Percentiles rank a stretch among this genome's conserved stretches.
These are phyloP conservation scores for Kurtzmaniella fragi DNA, from an alignment of 805 yeast species.

Conservation along the genomic window DNA sequence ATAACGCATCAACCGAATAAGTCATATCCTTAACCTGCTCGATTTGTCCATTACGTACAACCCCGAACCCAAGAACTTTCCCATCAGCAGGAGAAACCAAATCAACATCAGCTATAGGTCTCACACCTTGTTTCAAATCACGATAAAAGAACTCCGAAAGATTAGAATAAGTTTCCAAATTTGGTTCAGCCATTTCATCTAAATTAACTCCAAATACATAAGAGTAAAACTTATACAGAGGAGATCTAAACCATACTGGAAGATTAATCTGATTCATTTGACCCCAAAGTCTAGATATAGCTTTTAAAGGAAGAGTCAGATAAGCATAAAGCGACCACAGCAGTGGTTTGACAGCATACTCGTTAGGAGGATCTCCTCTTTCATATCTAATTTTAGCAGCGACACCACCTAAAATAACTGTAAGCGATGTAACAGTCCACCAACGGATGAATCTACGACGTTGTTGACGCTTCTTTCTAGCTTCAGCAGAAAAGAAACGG, in stretches of 20 bases:
- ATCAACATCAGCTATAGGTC: conserved; percentile 66
- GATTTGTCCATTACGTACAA: conserved; percentile 74
- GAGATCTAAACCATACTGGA: conserved; percentile 84
- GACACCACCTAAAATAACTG: conserved; percentile 50
- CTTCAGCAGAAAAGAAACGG: conserved; percentile 39
- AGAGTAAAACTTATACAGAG: conserved; percentile 76
- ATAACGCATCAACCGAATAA: conserved; percentile 79
- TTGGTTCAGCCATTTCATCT: conserved; percentile 83
- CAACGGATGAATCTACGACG: conserved; percentile 40
- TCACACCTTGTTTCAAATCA: conserved; percentile 64
- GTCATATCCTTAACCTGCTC: conserved; percentile 98
- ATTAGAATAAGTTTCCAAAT: conserved; percentile 68
- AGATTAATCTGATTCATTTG: conserved; percentile 73
- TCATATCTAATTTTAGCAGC: conserved; percentile 42
- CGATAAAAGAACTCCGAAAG: conserved; percentile 91
- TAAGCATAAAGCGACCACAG: conserved; percentile 91
- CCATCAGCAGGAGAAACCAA: conserved; percentile 95
- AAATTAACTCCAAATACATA: conserved; percentile 80
- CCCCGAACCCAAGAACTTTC: conserved; percentile 77
- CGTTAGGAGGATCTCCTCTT: conserved; percentile 22
- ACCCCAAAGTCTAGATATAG: conserved; percentile 94
- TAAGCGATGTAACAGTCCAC: conserved; percentile 52
- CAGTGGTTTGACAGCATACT: conserved; percentile 52
- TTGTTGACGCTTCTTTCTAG: conserved; percentile 34
- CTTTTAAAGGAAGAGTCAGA: conserved; percentile 84